Percentiles rank a stretch among this genome's conserved stretches.
Conservation (phyloP, 1,284 basidiomycete species). For the Malassezia slooffiae region DNA sequence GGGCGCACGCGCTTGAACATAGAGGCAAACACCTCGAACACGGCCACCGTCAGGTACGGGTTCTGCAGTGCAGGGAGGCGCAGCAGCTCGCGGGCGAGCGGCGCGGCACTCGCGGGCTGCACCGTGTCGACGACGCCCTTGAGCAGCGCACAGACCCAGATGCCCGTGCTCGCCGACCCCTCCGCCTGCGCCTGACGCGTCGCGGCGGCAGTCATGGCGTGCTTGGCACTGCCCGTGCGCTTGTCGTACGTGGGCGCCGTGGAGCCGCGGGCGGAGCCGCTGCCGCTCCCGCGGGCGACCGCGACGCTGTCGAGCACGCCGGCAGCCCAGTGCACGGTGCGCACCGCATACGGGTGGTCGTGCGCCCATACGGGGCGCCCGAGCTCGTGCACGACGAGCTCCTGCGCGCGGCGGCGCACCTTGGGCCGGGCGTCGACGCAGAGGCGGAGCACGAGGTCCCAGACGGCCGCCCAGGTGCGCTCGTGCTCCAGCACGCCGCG, state of each 20-base stretch:
- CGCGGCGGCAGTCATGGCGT: conserved; percentile 31
- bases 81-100: conserved; percentile 23
- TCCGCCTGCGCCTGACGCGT: conserved; percentile 27
- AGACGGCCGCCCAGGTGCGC: conserved; percentile 41
- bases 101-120: conserved; percentile 20
- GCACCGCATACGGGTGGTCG: conserved; percentile 73
- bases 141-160: conserved; percentile 39
- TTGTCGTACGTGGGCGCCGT: conserved; percentile 49
- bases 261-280: conserved; percentile 51
- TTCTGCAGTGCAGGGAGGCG: conserved; percentile 37
- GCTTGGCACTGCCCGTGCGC: conserved; percentile 33
- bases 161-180: conserved; percentile 34
- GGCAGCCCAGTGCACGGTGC: conserved; percentile 66
- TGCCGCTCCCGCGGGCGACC: conserved; percentile 51
- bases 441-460: conserved; percentile 64
- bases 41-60: conserved; percentile 39
- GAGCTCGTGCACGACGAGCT: conserved; percentile 63
- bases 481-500: conserved; percentile 34
- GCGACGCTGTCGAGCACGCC: conserved; percentile 59
- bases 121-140: conserved; percentile 29
- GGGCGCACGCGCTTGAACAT: conserved; percentile 35
- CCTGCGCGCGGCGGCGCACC: conserved; percentile 79
- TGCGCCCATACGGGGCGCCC: conserved; percentile 16
- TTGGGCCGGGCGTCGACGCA: conserved; percentile 82
- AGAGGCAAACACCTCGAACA: conserved; percentile 42